These are phyloP conservation scores for Aspergillus affinis DNA, from an alignment of 495 filamentous ascomycete genomes.

Conservation along the genomic window DNA sequence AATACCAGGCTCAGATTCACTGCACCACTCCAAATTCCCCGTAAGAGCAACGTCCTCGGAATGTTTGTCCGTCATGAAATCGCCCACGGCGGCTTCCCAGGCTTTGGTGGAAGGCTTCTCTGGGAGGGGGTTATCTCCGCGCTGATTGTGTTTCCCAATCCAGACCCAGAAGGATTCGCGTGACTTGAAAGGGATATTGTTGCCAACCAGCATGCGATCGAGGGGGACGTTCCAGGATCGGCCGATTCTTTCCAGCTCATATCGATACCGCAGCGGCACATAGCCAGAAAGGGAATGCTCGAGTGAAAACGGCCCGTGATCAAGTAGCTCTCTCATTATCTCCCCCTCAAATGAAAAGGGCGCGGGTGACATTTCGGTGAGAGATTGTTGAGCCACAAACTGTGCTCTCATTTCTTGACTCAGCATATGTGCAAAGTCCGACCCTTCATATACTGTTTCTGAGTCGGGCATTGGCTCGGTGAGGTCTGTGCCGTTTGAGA, in stretches of 20 bases:
- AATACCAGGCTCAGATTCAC: constrained; percentile 33
- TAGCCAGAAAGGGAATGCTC: constrained; percentile 26
- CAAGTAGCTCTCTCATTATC: constrained; percentile 29
- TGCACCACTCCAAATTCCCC: constrained; percentile 42
- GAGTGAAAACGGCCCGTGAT: constrained; percentile 35
- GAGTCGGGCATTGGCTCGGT: constrained; percentile 28
- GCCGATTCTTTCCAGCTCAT: constrained; percentile 44
- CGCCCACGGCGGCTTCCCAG: constrained; percentile 41
- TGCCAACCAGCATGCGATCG: constrained; percentile 29
- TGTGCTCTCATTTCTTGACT: constrained; percentile 24
- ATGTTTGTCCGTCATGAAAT: constrained; percentile 35
- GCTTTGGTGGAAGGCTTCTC: constrained; percentile 37
- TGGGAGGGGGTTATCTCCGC: constrained; percentile 32
- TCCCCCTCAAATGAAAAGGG: constrained; percentile 20
- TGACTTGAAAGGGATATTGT: constrained; percentile 24
- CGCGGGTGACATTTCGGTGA: constrained; percentile 2
- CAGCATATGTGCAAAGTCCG: constrained; percentile 28
- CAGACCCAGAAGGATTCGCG: constrained; percentile 44
- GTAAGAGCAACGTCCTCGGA: constrained; percentile 44
- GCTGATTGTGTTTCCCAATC: constrained; percentile 31
- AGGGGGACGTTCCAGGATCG: constrained; percentile 37
- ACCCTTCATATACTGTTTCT: constrained; percentile 35
- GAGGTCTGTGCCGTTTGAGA: constrained; percentile 28
- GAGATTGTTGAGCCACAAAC: constrained; percentile 12
- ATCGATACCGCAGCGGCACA: constrained; percentile 42